phyloP scores from a whole-genome alignment of 2,329 filamentous ascomycete species.

The Phialophora expanda region DNA sequence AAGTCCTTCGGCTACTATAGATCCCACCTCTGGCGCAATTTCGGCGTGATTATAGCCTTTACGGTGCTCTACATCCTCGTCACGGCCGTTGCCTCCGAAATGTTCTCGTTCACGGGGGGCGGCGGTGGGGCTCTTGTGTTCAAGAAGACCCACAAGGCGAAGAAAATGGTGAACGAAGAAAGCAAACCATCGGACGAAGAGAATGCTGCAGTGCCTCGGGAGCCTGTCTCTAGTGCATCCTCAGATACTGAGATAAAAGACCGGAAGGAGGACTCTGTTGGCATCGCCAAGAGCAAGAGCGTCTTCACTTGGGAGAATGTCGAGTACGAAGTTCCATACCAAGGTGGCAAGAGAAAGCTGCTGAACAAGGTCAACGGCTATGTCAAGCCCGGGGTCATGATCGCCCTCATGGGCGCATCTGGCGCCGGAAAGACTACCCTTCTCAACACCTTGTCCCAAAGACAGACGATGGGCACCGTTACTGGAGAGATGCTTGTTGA shows the following conservation, averaged over 20 bases:
- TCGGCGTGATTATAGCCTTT: conserved; percentile 77
- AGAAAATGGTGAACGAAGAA: conserved; percentile 57
- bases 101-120: conserved; percentile 55
- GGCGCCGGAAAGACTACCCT: conserved; percentile 85
- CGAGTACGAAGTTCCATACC: conserved; percentile 73
- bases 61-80: conserved; percentile 74
- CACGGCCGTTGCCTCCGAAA: conserved; percentile 72
- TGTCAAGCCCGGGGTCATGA: conserved; percentile 78
- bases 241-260: conserved; percentile 42
- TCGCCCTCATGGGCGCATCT: conserved; percentile 79
- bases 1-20: conserved; percentile 59
- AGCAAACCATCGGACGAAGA: conserved; percentile 62
- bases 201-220: conserved; percentile 47
- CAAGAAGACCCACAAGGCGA: conserved; percentile 69
- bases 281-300: conserved; percentile 63
- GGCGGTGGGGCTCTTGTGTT: conserved; percentile 74
- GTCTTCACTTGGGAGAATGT: conserved; percentile 75
- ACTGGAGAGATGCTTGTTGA: conserved; percentile 75
- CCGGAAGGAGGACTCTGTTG: conserved; percentile 49
- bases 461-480: conserved; percentile 69
- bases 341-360: conserved; percentile 65
- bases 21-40: conserved; percentile 71
- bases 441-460: conserved; percentile 76
- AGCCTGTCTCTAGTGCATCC: conserved; percentile 39
- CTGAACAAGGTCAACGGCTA: conserved; percentile 75